Base-by-base conservation (phyloP, 78 protist genomes). In the Polysphondylium violaceum region DNA sequence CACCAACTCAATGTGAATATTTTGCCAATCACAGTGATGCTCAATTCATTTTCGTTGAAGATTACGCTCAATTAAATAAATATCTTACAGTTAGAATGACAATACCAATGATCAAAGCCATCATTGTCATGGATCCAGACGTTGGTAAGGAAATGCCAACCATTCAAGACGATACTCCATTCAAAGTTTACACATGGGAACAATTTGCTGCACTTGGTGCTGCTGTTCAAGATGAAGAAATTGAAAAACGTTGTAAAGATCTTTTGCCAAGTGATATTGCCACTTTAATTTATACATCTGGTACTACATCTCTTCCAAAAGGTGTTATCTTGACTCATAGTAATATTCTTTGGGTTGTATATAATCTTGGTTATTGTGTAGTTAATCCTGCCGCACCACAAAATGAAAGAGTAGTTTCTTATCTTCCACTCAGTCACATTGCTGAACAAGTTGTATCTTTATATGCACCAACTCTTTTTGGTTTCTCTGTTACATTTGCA, bases 401-500 rank as follows among this genome's bases (percentile, higher is more conserved):
- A 14, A 29, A 47, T 36, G 90, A 81, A 55, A 68, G 90, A 25
- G 29, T 95, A 3, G 25, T 96, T 25, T 83, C 95, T 36, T 96
- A 94, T 88, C 93, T 97, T 1, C 98, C 98, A 11, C 85, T 96
- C 16, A 53, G 85, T 19, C 98, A 97, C 89, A 83, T 97, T 47
- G 97, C 97, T 7, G 98, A 88, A 33, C 92, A 78, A 86, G 83
- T 97, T 27, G 63, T 93, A n/a, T 96, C 95, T 59, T 19, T 96
- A 25, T 31, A 71, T 47, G 92, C 77, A 14, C 95, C 96, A 35
- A 51, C 76, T 21, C 23, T 86, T 17, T 81, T 69, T 60, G 90
- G 94, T 89, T n/a, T 86, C 61, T 19, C 60, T 25, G 94, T 85
- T 19, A 41, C 29, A n/a, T 95, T 94, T 85, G 98, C 97, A 9